Evolutionary conservation across 495 filamentous ascomycete genomes (phyloP).

Genomic region (Cryomyces minteri): DNA sequence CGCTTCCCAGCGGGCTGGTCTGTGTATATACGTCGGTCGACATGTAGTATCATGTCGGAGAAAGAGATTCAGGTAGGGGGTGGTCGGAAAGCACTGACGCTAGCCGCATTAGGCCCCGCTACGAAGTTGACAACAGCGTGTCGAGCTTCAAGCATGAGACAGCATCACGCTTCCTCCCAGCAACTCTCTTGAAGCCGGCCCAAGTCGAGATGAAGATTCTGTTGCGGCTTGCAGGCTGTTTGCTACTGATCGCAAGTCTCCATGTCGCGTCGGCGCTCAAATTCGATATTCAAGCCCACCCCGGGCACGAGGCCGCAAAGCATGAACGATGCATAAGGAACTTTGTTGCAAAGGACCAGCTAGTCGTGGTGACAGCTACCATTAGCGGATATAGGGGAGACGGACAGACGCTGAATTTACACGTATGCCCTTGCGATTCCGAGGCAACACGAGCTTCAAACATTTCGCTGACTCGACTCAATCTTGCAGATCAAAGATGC

Average conservation of each 20-base stretch:
- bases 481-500: conserved; percentile 72
- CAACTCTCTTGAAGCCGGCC: no score
- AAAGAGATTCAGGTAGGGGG: no score
- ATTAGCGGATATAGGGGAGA: conserved; percentile 73
- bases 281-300: conserved; percentile 71
- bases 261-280: conserved; percentile 62
- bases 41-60: no score
- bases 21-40: no score
- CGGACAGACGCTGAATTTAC: conserved; percentile 87
- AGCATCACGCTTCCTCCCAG: no score
- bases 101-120: no score
- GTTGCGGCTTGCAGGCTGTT: not conserved
- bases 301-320: conserved; percentile 33
- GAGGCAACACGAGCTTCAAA: not conserved
- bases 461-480: not conserved
- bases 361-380: conserved; percentile 96
- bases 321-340: conserved; percentile 87
- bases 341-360: conserved; percentile 79
- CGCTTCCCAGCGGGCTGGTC: no score
- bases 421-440: conserved; percentile 31
- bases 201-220: no score
- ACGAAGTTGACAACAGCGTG: no score
- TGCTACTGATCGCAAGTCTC: conserved; percentile 6
- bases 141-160: no score
- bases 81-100: no score